Base-by-base conservation (phyloP, 1,284 basidiomycete genomes). In the Tilletiaria anomala region DNA sequence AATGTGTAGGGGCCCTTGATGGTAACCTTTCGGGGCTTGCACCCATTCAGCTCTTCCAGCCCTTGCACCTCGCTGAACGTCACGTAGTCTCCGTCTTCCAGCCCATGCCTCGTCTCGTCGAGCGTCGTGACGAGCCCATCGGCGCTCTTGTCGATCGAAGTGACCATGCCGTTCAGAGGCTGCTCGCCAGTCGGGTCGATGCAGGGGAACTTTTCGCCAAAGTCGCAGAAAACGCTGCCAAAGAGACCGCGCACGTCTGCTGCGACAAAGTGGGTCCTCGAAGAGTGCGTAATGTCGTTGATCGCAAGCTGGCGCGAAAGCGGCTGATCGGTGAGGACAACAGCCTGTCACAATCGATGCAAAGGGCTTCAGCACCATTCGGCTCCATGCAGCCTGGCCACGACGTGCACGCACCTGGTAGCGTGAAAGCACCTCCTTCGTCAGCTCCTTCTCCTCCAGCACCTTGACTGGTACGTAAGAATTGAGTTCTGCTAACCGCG, bases 61-160 rank as follows among this genome's bases (percentile, higher is more conserved):
- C 93, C 93, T 70, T 93, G 82, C 34, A 99, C 78, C 72, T 99
- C 93, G n/a, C 78, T 76, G 72, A 99, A 97, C 3, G 89, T 89
- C 17, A 97, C 91, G 60, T 82, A 96, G 69, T 97, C 87, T 18
- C 93, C 93, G 68, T 97, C 93, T 70, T 96, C 86, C 14, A 99
- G 77, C 21, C 93, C 93, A 67, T 97, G 93, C 45, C 93, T 78
- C 4, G 91, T 85, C 72, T 99, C 93, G 59, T 97, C 93, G 45
- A 96, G 72, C 64, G 89, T 94, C 8, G 93, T 94, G 4, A 97
- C 93, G 14, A 97, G 70, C 16, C 82, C 89, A 40, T 96, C 87
- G 24, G 75, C 72, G 52, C 82, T 57, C 50, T 55, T 44, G 12
- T 53, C 51, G 5, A 67, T 47, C 39, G 84, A 83, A 12, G 89